A percentile compares a stretch with the other conserved stretches of the same genome.
These are phyloP conservation scores for Cladorrhinum sp. DNA, from an alignment of 2,329 filamentous ascomycete genomes.

Conservation along the genomic window DNA sequence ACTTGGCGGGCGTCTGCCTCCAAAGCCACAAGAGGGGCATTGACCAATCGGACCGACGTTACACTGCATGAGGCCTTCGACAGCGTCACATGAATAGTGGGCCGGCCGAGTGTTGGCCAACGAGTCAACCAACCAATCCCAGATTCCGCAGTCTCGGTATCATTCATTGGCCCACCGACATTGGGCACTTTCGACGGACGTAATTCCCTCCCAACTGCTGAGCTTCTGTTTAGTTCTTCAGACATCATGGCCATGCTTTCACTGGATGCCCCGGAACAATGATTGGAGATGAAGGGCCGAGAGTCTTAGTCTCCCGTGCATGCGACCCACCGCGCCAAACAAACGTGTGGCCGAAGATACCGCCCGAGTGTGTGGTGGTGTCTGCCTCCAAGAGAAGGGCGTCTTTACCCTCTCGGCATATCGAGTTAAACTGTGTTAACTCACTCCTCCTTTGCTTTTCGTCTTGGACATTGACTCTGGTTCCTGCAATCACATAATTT, in stretches of 20 bases:
- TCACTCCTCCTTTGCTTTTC: no score
- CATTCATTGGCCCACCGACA: background rate
- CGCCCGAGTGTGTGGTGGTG: no score
- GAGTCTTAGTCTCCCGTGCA: background rate
- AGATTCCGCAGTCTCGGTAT: background rate
- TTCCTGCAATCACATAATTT: no score
- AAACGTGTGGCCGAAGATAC: background rate
- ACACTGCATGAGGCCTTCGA: background rate
- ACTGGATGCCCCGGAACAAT: background rate
- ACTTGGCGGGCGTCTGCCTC: background rate
- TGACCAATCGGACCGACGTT: background rate
- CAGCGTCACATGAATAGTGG: background rate
- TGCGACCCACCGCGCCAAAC: background rate
- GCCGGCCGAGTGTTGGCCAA: no score
- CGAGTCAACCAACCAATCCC: background rate
- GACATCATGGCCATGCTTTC: background rate
- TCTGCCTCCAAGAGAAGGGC: no score
- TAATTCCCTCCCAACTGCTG: no score
- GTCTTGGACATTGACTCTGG: no score
- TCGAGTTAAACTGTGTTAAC: no score
- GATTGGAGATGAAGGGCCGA: background rate
- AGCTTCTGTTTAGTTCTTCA: no score
- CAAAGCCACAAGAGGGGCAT: background rate
- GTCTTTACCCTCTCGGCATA: no score
- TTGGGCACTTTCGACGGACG: background rate